A percentile compares a stretch with the other conserved stretches of the same genome.
Evolutionary conservation across 345 rosid species (phyloP).

Genomic region (Linum usitatissimum): DNA sequence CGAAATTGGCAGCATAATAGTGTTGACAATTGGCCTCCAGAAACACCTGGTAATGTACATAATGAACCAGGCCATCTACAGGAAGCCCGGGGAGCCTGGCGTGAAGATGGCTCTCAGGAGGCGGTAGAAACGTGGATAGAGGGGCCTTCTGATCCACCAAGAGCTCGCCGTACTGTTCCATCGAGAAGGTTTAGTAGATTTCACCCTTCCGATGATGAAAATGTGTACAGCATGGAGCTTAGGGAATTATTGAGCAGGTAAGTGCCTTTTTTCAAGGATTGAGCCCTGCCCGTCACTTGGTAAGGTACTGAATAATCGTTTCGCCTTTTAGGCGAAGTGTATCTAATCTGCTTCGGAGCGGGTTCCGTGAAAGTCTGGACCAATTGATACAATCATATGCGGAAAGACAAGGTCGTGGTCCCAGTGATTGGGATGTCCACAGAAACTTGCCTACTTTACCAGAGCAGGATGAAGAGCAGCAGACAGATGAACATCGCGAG

Average conservation of each 20-base stretch:
- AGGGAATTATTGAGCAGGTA: constrained; percentile 97
- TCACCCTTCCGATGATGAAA: constrained; percentile 91
- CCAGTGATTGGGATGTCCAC: constrained; percentile 87
- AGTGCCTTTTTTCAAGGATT: not conserved
- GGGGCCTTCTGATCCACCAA: constrained; percentile 48
- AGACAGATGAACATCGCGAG: constrained; percentile 44
- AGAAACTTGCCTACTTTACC: constrained; percentile 63
- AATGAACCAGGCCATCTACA: constrained; percentile 33
- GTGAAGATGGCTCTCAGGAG: constrained; percentile 41
- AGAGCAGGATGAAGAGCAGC: constrained; percentile 54
- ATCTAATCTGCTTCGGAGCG: constrained; percentile 93
- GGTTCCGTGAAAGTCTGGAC: constrained; percentile 97
- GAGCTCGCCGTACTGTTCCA: constrained; percentile 51
- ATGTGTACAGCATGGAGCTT: constrained; percentile 91
- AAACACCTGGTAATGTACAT: constrained; percentile 32
- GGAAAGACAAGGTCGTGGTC: constrained; percentile 81
- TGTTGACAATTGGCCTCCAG: constrained; percentile 43
- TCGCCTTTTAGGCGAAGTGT: constrained; percentile 72
- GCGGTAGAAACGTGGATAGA: constrained; percentile 51
- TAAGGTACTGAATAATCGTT: constrained; percentile 7
- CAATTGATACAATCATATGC: constrained; percentile 90
- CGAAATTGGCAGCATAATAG: constrained; percentile 44
- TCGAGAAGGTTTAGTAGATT: constrained; percentile 76
- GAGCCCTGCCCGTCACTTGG: not conserved
- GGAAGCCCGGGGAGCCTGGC: constrained; percentile 51